Evolutionary conservation across 768 basidiomycete genomes (phyloP), one percentile per base, ranked within the genome.

Genomic region (Phylloporus sp.): DNA sequence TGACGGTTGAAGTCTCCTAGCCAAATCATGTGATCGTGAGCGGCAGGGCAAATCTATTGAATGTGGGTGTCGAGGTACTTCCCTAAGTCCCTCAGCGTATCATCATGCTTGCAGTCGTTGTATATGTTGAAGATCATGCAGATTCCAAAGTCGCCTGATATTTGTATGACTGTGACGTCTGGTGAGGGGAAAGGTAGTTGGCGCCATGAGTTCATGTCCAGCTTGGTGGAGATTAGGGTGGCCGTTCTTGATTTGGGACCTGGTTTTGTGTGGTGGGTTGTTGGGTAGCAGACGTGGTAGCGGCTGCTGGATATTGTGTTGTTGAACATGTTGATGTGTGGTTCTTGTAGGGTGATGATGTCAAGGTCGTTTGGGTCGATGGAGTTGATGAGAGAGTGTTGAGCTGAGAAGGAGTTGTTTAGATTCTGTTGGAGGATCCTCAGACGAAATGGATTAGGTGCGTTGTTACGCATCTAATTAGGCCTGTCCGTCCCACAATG

Each of bases 361-460:
- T 47, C 39, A 1, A 6, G 17, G 0, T 41, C 11, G 1, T 14
- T 2, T 0, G 24, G 11, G 4, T 9, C 0, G 0, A 10, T 17
- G 8, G 4, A 18, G 9, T 48, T 41, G 6, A 42, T 6, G 5
- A 48, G 18, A 1, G 32, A 10, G 20, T 36, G 46, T 15, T 48
- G 39, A 13, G 46, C 33, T 0, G 13, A 0, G n/a, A 7, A 9
- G 6, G 34, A 48, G 4, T 2, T 15, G 9, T 42, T 42, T 0
- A 48, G 10, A 2, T 48, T 48, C 9, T 47, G 46, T 9, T 46
- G 46, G 15, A 17, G n/a, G 1, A 48, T 48, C 20, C 34, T 34
- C 17, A 48, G 17, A 6, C 7, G 3, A 6, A 11, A 5, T 4
- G 9, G 9, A n/a, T 13, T 10, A 22, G 28, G 15, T 3, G 0